A percentile compares a stretch with the other conserved stretches of the same genome.
These are phyloP conservation scores for Trichothecium sympodiale DNA, from an alignment of 2,329 filamentous ascomycete genomes.

Conservation along the genomic window DNA sequence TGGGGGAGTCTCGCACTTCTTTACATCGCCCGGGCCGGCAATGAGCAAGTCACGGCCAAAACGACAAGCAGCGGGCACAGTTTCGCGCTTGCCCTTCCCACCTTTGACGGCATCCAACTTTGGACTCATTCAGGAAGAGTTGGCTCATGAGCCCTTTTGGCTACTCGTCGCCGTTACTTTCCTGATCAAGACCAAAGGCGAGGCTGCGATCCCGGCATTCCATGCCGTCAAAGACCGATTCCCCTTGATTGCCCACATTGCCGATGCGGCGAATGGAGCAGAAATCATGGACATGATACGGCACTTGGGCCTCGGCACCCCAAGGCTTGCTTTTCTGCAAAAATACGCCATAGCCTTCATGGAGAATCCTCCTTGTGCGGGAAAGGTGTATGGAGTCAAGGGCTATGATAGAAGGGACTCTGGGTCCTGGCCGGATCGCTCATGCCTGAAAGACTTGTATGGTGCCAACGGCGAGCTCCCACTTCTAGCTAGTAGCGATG, in stretches of 20 bases:
- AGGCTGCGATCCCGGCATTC: slow-evolving; percentile 65
- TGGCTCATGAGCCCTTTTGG: slow-evolving; percentile 65
- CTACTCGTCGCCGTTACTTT: slow-evolving; percentile 76
- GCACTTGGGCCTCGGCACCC: slow-evolving; percentile 59
- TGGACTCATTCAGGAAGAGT: slow-evolving; percentile 74
- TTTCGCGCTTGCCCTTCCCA: slow-evolving; percentile 55
- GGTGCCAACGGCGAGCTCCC: too few relatives aligned
- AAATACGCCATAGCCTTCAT: slow-evolving; percentile 61
- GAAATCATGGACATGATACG: slow-evolving; percentile 53
- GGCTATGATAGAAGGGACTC: slow-evolving; percentile 31
- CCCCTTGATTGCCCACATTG: slow-evolving; percentile 53
- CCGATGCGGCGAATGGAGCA: slow-evolving; percentile 31
- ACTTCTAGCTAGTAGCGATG: neutral
- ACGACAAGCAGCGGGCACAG: slow-evolving; percentile 28
- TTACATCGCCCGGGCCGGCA: slow-evolving; percentile 10
- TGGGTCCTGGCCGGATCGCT: too few relatives aligned
- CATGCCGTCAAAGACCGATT: slow-evolving; percentile 56
- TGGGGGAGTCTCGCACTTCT: slow-evolving; percentile 21
- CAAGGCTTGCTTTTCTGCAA: slow-evolving; percentile 58
- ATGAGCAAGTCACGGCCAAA: slow-evolving; percentile 11
- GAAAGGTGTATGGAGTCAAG: slow-evolving; percentile 40
- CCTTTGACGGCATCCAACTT: slow-evolving; percentile 52
- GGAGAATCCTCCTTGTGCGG: slow-evolving; percentile 46
- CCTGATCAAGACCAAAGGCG: slow-evolving; percentile 69
- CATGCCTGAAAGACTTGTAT: too few relatives aligned